Base-by-base conservation (phyloP, 768 basidiomycete genomes). In the Rhizopogon salebrosus region DNA sequence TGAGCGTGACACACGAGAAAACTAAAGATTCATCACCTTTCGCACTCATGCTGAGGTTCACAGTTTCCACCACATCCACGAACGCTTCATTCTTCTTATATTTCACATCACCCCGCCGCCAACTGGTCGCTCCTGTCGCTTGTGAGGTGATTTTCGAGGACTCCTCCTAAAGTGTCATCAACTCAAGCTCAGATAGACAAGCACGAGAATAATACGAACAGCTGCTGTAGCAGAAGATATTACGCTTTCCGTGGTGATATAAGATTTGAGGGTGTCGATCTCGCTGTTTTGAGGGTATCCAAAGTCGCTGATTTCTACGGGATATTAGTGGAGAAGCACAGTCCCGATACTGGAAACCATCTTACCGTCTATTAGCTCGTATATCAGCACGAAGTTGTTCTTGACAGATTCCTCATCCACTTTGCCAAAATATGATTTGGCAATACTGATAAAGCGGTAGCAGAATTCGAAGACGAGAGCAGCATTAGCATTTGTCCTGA, bases 61-160 rank as follows among this genome's bases (percentile, higher is more conserved):
- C 91, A 2, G 81, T 91, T 74, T 99, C 97, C 40, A 99, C 90
- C 8, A 99, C 97, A 65, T 99, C 97, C n/a, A 99, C 95, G 60
- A 98, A 99, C 0, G 97, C 97, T 64, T 99, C 97, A 59, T 99
- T 99, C 80, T 98, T 99, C 76, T 97, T 89, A 71, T 99, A 98
- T 69, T 95, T 95, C 63, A 98, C 95, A 64, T 98, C 97, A 14
- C 83, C 87, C 53, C 95, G 78, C 38, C 97, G 76, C 97, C 97
- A 99, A 67, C 88, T 95, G 29, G 90, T 98, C 26, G 91, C 87
- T 1, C 97, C 97, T 0, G 97, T 99, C 8, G 97, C 95, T 75
- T 99, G 97, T 9, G 83, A 85, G 0, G 97, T 98, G 56, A 99
- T 98, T 69, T 94, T 97, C 13, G 92, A 90, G 18, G 94, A 95